These are phyloP conservation scores for Ceratocystis cubensis DNA, from an alignment of 2,329 filamentous ascomycete species.

Conservation along the genomic window DNA sequence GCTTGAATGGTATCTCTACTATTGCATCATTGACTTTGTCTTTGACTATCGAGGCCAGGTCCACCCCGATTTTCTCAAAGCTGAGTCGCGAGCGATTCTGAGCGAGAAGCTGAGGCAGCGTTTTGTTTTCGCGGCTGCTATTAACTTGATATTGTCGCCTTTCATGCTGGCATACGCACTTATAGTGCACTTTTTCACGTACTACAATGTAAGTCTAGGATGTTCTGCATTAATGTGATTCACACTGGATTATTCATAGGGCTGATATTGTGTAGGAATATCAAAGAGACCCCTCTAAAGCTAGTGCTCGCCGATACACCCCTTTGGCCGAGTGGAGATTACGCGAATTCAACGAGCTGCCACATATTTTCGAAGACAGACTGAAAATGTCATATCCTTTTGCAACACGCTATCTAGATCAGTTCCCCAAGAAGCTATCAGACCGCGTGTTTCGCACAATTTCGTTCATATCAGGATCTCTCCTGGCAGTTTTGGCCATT, in stretches of 20 bases:
- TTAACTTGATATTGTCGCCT: constrained; percentile 77
- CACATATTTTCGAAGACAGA: constrained; percentile 79
- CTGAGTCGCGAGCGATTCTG: constrained; percentile 64
- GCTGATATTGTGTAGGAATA: constrained; percentile 53
- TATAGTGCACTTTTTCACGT: constrained; percentile 83
- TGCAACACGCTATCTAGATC: constrained; percentile 81
- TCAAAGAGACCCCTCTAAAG: constrained; percentile 78
- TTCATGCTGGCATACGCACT: constrained; percentile 78
- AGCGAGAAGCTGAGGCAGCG: constrained; percentile 66
- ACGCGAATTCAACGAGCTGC: constrained; percentile 92
- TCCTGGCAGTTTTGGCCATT: constrained; percentile 73
- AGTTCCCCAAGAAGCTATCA: constrained; percentile 91
- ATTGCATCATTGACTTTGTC: constrained; percentile 83
- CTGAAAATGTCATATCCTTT: constrained; percentile 92
- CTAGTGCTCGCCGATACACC: constrained; percentile 83
- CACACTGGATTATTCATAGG: not conserved
- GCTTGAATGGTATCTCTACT: constrained; percentile 81
- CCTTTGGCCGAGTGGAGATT: constrained; percentile 96
- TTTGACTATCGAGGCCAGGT: constrained; percentile 86
- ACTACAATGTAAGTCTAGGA: constrained; percentile 60
- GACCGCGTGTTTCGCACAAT: constrained; percentile 75
- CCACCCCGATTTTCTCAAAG: constrained; percentile 70
- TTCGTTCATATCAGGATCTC: constrained; percentile 73
- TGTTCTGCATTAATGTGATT: not conserved
- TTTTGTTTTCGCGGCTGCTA: constrained; percentile 69